Percentiles rank a stretch among this genome's conserved stretches.
Evolutionary conservation across 2,329 filamentous ascomycete genomes (phyloP).

Genomic region (Aureobasidium sp.): DNA sequence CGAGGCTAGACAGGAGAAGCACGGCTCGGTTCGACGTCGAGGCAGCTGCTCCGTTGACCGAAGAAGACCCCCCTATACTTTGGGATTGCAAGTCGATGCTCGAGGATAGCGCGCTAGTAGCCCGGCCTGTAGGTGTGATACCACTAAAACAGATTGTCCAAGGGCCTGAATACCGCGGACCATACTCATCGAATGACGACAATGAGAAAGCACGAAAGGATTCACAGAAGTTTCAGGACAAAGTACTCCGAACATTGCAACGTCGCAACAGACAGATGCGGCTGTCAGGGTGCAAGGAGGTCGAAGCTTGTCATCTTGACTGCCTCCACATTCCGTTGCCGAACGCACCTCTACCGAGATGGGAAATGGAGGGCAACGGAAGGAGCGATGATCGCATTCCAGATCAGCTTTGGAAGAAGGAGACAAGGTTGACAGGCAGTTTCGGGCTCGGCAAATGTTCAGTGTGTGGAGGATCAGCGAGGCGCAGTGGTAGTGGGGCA

Average conservation of each 20-base stretch:
- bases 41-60: neutral
- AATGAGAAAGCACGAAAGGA: neutral
- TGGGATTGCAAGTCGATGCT: slow-evolving; percentile 26
- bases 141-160: slow-evolving; percentile 41
- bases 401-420: slow-evolving; percentile 25
- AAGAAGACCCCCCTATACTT: slow-evolving; percentile 15
- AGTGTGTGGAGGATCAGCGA: neutral
- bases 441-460: neutral
- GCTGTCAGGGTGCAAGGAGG: slow-evolving; percentile 22
- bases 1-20: slow-evolving; percentile 20
- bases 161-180: slow-evolving; percentile 33
- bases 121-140: slow-evolving; percentile 35
- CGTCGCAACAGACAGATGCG: slow-evolving; percentile 11
- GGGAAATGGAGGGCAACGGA: slow-evolving; percentile 34
- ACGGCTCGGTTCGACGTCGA: slow-evolving; percentile 27
- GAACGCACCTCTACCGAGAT: slow-evolving; percentile 19
- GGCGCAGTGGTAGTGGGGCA: neutral
- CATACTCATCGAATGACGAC: neutral
- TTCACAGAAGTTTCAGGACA: neutral
- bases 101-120: slow-evolving; percentile 28
- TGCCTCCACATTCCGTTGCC: slow-evolving; percentile 28
- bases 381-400: slow-evolving; percentile 38
- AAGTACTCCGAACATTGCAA: slow-evolving; percentile 8
- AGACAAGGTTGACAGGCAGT: neutral
- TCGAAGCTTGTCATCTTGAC: slow-evolving; percentile 24